phyloP scores from a whole-genome alignment of 805 yeast species.

The Cyberlindnera euphorbiiphila region DNA sequence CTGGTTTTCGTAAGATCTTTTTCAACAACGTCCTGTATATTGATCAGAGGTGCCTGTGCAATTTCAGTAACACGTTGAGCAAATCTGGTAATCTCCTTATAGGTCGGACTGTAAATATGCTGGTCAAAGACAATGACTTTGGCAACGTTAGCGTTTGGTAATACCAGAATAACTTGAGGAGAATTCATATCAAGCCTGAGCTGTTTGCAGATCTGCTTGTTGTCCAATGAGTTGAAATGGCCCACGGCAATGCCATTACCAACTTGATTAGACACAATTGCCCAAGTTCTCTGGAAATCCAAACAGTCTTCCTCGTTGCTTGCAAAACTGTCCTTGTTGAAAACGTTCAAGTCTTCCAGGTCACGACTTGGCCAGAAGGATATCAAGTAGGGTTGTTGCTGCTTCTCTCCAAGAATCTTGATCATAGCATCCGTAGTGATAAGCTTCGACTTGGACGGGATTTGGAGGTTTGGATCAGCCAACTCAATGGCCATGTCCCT shows the following conservation, averaged over 20 bases:
- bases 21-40: slow-evolving; percentile 20
- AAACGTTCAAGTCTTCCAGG: slow-evolving; percentile 32
- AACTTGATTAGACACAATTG: slow-evolving; percentile 47
- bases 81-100: slow-evolving; percentile 38
- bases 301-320: slow-evolving; percentile 45
- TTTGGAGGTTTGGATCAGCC: slow-evolving; percentile 34
- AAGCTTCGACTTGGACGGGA: slow-evolving; percentile 39
- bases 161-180: slow-evolving; percentile 47
- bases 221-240: slow-evolving; percentile 57
- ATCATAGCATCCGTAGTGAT: slow-evolving; percentile 42
- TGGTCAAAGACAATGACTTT: slow-evolving; percentile 36
- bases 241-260: slow-evolving; percentile 38
- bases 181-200: slow-evolving; percentile 39
- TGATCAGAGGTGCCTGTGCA: slow-evolving; percentile 35
- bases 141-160: slow-evolving; percentile 45
- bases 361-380: slow-evolving; percentile 63
- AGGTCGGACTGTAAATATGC: slow-evolving; percentile 18
- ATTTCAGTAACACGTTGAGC: slow-evolving; percentile 45
- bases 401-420: slow-evolving; percentile 40
- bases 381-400: slow-evolving; percentile 47
- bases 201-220: slow-evolving; percentile 47
- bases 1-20: slow-evolving; percentile 16
- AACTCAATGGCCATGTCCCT: slow-evolving; percentile 49
- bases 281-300: slow-evolving; percentile 56
- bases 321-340: slow-evolving; percentile 32